Base-by-base conservation (phyloP, 2,329 filamentous ascomycete species). In the Erysiphe pulchra region DNA sequence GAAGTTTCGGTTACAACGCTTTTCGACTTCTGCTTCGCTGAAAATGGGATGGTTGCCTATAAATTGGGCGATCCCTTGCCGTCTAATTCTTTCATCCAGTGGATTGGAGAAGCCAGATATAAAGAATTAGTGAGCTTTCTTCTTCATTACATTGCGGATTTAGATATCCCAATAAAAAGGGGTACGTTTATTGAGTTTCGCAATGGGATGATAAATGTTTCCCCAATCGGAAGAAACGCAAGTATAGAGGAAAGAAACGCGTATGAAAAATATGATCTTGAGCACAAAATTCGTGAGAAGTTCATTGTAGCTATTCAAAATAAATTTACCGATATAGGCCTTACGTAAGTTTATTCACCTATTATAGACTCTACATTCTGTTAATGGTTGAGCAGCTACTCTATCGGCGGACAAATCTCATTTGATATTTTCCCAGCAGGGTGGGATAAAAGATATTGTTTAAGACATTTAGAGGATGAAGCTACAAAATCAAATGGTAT, bases 371-470 rank as follows among this genome's bases (percentile, higher is more conserved):
- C 7, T n/a, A 14, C 13, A 14, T 14, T 34, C 11, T 34, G 4
- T 34, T 34, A 34, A n/a, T n/a, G 33, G 11, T 34, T 34, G 36
- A 44, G 50, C 49, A 86, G 81, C 38, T 94, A 80, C 69, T 87
- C 84, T 51, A 92, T 98, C 56, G 90, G 90, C 55, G 90, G 90
- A 45, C 84, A 94, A 60, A 94, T 98, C 63, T 94, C 86, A 49
- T 98, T 98, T 62, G 90, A 98, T 60, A 81, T 95, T 56, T 98
- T 98, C 71, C 90, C 90, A 51, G 73, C 68, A 2, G 90, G 90
- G 58, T 98, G 90, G 90, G 90, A 98, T 67, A 98, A 95, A 76
- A 93, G 83, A 10, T 98, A 93, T 71, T 94, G 86, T 66, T 69
- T 95, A 53, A 68, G 73, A 55, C 86, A 94, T 63, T 68, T 95